Conservation (phyloP, 1,284 basidiomycete genomes). For the Irpex sp. region DNA sequence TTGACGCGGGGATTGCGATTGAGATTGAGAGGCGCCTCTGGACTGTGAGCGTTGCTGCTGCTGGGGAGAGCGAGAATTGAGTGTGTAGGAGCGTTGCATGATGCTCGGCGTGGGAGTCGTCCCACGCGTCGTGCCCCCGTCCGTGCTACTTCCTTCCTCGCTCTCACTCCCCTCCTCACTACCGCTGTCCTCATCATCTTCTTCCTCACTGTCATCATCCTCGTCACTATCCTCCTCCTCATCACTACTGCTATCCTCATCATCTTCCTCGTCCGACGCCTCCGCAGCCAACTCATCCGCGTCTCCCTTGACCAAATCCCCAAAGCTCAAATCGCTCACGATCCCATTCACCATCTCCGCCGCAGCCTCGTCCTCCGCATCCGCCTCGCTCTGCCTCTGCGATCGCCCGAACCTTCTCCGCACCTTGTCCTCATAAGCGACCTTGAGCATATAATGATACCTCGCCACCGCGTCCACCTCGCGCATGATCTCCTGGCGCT, state of each 20-base stretch:
- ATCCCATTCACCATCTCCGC: slow-evolving; percentile 76
- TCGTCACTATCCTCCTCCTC: slow-evolving; percentile 23
- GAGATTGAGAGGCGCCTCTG: neutral
- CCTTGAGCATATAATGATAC: slow-evolving; percentile 90
- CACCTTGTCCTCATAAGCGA: slow-evolving; percentile 85
- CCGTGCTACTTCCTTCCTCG: slow-evolving; percentile 28
- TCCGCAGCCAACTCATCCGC: slow-evolving; percentile 77
- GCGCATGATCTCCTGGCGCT: slow-evolving; percentile 68
- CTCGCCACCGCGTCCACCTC: slow-evolving; percentile 85
- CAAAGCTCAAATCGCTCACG: slow-evolving; percentile 74
- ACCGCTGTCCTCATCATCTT: slow-evolving; percentile 24
- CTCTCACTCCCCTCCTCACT: slow-evolving; percentile 27
- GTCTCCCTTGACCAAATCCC: slow-evolving; percentile 72
- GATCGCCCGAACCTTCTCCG: slow-evolving; percentile 70
- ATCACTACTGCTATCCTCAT: slow-evolving; percentile 21
- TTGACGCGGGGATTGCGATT: neutral
- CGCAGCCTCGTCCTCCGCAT: slow-evolving; percentile 73
- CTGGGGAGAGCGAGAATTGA: slow-evolving; percentile 11
- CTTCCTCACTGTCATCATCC: slow-evolving; percentile 30
- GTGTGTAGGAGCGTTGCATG: slow-evolving; percentile 23
- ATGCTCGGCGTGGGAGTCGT: slow-evolving; percentile 15
- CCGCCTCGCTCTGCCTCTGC: slow-evolving; percentile 43
- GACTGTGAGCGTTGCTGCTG: neutral
- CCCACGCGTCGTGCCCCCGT: slow-evolving; percentile 22
- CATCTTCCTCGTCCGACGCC: slow-evolving; percentile 54